These are phyloP conservation scores for Crassisporium funariophilum DNA, from an alignment of 768 basidiomycete species.

Conservation along the genomic window DNA sequence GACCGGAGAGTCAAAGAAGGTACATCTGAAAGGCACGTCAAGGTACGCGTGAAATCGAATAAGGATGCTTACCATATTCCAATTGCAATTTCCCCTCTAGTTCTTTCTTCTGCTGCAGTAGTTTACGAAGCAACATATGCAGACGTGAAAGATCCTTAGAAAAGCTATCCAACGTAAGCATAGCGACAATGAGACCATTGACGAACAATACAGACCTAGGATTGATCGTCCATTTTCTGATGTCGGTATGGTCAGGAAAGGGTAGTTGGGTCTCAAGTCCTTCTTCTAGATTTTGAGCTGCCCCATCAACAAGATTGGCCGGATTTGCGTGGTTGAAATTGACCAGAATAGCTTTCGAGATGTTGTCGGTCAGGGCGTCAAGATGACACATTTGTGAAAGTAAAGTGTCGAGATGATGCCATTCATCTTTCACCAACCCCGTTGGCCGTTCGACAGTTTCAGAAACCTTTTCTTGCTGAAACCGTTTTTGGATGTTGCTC, in stretches of 20 bases:
- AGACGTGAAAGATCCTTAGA: conserved; percentile 54
- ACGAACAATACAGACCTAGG: conserved; percentile 51
- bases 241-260: conserved; percentile 21
- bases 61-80: conserved; percentile 48
- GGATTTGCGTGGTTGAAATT: conserved; percentile 5
- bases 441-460: conserved; percentile 39
- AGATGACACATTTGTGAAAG: conserved; percentile 56
- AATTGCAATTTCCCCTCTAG: conserved; percentile 57
- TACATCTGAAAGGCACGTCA: conserved; percentile 45
- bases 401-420: conserved; percentile 58
- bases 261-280: conserved; percentile 3
- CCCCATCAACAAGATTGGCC: conserved; percentile 12
- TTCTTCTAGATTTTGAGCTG: conserved; percentile 3
- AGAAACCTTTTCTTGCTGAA: conserved; percentile 58
- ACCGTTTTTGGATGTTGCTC: conserved; percentile 49
- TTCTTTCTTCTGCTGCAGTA: conserved; percentile 47
- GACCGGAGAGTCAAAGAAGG: conserved; percentile 75
- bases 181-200: neutral
- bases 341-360: conserved; percentile 49
- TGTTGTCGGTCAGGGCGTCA: conserved; percentile 52
- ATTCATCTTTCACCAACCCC: conserved; percentile 38
- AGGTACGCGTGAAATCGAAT: neutral
- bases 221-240: conserved; percentile 59
- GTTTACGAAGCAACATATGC: conserved; percentile 47
- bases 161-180: conserved; percentile 43